These are phyloP conservation scores for Hyphopichia wangnamkhiaoensis DNA, from an alignment of 1,139 yeast species.

Conservation along the genomic window DNA sequence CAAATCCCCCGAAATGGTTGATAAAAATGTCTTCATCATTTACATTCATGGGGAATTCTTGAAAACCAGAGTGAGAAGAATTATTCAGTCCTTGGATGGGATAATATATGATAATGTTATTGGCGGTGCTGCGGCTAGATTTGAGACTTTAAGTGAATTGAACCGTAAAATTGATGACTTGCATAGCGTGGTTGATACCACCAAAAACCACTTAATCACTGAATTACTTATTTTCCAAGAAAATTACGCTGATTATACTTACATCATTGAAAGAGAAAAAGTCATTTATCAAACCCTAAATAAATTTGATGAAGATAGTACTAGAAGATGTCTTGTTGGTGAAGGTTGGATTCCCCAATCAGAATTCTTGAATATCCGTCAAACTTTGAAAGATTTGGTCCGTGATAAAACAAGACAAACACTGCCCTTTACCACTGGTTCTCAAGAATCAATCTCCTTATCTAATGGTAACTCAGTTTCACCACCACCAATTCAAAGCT, in stretches of 20 bases:
- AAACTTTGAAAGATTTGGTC: conserved; percentile 26
- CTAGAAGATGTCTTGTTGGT: conserved; percentile 71
- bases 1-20: conserved; percentile 48
- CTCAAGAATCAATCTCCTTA: conserved; percentile 25
- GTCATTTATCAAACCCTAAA: conserved; percentile 75
- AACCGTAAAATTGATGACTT: conserved; percentile 52
- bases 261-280: conserved; percentile 66
- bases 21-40: conserved; percentile 75
- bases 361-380: conserved; percentile 16
- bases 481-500: conserved; percentile 1
- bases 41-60: conserved; percentile 86
- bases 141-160: conserved; percentile 59
- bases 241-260: conserved; percentile 33
- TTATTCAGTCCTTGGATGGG: conserved; percentile 86
- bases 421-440: conserved; percentile 10
- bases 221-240: conserved; percentile 76
- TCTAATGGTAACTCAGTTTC: conserved; percentile 12
- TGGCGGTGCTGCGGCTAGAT: conserved; percentile 52
- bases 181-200: conserved; percentile 62
- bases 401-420: conserved; percentile 23
- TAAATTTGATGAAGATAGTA: conserved; percentile 78
- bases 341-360: conserved; percentile 78
- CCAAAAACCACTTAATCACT: conserved; percentile 66
- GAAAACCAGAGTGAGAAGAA: conserved; percentile 64
- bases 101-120: conserved; percentile 63